Evolutionary conservation across 345 rosid genomes (phyloP), one percentile per base, ranked within the genome.

Genomic region (Camelina hispida): DNA sequence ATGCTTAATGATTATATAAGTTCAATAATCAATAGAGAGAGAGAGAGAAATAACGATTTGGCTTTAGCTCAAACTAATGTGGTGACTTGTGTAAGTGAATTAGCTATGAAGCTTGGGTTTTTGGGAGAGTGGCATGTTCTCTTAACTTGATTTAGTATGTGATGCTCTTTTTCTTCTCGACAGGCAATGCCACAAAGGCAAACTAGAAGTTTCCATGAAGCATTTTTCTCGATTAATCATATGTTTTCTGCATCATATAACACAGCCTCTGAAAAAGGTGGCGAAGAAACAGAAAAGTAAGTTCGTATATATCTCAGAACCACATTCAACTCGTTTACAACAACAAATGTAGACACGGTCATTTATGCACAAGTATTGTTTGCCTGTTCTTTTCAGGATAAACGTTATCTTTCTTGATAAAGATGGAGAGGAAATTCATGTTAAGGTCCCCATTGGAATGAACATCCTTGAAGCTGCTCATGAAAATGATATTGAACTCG

Each of bases 381-480:
- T 1, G 23, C 18, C 28, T 66, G 5, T 34, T 35, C 58, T 57
- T 80, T 72, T 54, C 90, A 90, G 99, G 89, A 95, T 95, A 77
- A 84, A 86, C 25, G 93, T 95, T 59, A 90, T 85, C 22, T 90
- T 95, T 81, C 87, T 95, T 59, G 96, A 88, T 68, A 95, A 92
- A 83, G 91, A 92, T 76, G 97, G 97, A 59, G 96, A 92, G 74
- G 99, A 90, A 78, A 40, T 65, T 20, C 83, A 72, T 37, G 63
- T 95, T 53, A 83, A 75, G 80, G 97, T 95, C 53, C 99, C 97
- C 7, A 20, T 85, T 63, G 99, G 96, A 73, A 94, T 86, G 95
- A 87, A 91, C 11, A 85, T 91, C 83, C 79, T 94, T 44, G 96
- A 92, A 87, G 99, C 99, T 54, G 98, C 98, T 63, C 93, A 90